Evolutionary conservation across 2,329 filamentous ascomycete species (phyloP).

Genomic region (Aspergillus sp.): DNA sequence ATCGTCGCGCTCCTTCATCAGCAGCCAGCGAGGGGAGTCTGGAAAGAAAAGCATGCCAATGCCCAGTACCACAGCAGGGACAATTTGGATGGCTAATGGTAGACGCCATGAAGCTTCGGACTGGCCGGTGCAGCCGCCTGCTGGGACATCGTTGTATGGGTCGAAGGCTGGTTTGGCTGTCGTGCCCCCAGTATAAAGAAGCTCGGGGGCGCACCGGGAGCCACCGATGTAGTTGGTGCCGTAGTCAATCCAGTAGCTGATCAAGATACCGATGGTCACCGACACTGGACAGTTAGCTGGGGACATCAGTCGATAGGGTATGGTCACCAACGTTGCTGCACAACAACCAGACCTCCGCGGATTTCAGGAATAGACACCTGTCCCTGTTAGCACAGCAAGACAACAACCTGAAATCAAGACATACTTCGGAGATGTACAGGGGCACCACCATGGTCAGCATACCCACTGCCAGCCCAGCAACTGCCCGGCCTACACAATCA

Average conservation of each 20-base stretch:
- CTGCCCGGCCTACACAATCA: conserved; percentile 18
- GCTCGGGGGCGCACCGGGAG: conserved; percentile 48
- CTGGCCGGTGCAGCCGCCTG: conserved; percentile 49
- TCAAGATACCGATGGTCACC: conserved; percentile 38
- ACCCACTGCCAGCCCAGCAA: conserved; percentile 48
- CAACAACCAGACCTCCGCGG: conserved; percentile 38
- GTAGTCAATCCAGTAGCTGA: conserved; percentile 45
- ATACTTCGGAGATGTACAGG: conserved; percentile 49
- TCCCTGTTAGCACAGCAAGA: no score
- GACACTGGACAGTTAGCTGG: conserved; percentile 42
- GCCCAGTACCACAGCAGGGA: conserved; percentile 39
- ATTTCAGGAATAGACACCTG: conserved; percentile 32
- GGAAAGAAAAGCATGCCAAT: conserved; percentile 52
- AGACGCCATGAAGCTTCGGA: conserved; percentile 50
- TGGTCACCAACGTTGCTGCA: conserved; percentile 36
- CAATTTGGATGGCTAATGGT: conserved; percentile 49
- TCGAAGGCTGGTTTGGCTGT: conserved; percentile 32
- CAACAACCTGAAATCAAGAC: no score
- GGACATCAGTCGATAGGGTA: neutral
- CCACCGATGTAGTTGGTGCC: conserved; percentile 47
- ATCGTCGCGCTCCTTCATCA: conserved; percentile 47
- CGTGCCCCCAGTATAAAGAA: conserved; percentile 49
- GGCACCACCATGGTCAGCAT: conserved; percentile 50
- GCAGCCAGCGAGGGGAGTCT: conserved; percentile 54
- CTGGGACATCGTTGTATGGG: conserved; percentile 43